Base-by-base conservation (phyloP, 495 filamentous ascomycete genomes). In the Lasiosphaeria ovina region DNA sequence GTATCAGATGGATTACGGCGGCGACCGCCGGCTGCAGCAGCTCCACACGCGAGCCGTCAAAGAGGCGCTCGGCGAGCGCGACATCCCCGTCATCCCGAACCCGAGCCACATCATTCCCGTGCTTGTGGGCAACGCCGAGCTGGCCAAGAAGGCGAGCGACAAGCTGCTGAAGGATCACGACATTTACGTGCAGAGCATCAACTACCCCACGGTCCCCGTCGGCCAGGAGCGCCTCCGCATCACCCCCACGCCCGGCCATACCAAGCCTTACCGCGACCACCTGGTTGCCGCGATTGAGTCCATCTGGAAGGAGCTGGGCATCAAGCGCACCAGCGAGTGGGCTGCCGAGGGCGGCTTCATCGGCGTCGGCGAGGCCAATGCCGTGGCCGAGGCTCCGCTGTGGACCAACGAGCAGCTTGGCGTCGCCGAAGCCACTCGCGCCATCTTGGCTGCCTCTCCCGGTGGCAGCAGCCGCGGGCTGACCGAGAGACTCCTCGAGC, bases 161-260 rank as follows among this genome's bases (percentile, higher is more conserved):
- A 83, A 92, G 70, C 85, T 97, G 6, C 80, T 98, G 8, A 85
- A 90, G 61, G 85, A 94, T 59, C 87, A 94, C 74, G 85, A 85
- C 51, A 98, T 98, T 74, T 98, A 98, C 69, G 94, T 98, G 12
- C 94, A 98, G 75, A 91, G 91, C 58, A 98, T 98, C 82, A 98
- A 98, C 77, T 98, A 98, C 76, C 94, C 94, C 6, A 98, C 94
- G 56, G 94, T 98, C 2, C 94, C 94, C 2, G 89, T 93, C 5
- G 94, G 94, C 12, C 91, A 98, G 77, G 94, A 98, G 76, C 88
- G 94, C 35, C 83, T 98, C 54, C 88, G 94, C 64, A 89, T 98
- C 72, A 98, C 94, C 7, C 94, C 94, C 0, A 98, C 94, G 9
- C 94, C 94, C 0, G 94, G 94, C 38, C 94, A 98, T 70, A 85